A percentile compares a stretch with the other conserved stretches of the same genome.
Conservation (phyloP, 1,284 basidiomycete species). For the Porogramme epimiltina region DNA sequence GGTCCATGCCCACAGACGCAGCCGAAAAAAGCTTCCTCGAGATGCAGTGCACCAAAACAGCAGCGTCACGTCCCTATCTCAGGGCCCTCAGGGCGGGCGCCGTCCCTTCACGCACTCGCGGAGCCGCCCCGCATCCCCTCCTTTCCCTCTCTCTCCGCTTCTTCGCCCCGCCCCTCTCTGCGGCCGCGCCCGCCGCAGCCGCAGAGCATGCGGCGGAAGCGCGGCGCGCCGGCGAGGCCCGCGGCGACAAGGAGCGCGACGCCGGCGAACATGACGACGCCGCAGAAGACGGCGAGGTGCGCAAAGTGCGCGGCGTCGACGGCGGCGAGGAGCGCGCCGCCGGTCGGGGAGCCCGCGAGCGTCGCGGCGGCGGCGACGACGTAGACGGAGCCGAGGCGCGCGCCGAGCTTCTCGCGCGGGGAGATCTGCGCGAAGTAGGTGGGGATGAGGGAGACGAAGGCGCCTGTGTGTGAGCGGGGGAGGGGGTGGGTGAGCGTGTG, state of each 20-base stretch:
- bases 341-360: conserved; percentile 34
- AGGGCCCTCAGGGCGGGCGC: too few relatives aligned
- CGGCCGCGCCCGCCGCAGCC: neutral
- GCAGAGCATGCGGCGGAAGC: neutral
- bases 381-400: conserved; percentile 32
- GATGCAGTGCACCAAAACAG: too few relatives aligned
- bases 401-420: conserved; percentile 31
- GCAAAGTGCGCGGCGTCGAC: conserved; percentile 30
- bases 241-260: conserved; percentile 17
- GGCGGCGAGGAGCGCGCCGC: conserved; percentile 33
- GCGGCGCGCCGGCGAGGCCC: conserved; percentile 8
- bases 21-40: too few relatives aligned
- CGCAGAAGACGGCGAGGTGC: conserved; percentile 35
- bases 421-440: conserved; percentile 66
- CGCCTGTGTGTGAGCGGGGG: conserved; percentile 44
- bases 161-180: conserved; percentile 41
- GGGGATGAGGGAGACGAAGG: conserved; percentile 61
- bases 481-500: neutral
- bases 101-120: too few relatives aligned
- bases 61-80: too few relatives aligned
- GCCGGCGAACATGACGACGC: conserved; percentile 21
- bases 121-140: conserved; percentile 36
- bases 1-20: too few relatives aligned
- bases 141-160: conserved; percentile 75
- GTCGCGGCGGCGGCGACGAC: conserved; percentile 29